Conservation (phyloP, 2,329 filamentous ascomycete genomes). For the Grosmannia serpens region DNA sequence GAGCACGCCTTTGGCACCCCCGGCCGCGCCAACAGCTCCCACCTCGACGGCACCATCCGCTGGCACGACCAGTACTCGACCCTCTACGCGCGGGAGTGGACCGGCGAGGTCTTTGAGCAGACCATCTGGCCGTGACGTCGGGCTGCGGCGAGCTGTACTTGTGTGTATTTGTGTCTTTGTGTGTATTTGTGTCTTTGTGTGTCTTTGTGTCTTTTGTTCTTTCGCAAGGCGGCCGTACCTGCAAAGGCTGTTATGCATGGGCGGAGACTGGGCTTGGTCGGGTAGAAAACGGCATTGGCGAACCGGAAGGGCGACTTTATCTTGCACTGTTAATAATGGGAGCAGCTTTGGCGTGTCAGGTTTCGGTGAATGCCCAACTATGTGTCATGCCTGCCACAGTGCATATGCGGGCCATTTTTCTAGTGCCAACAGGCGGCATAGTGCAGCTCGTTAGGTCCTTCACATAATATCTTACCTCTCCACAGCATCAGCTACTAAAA, state of each 20-base stretch:
- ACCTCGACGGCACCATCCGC: conserved; percentile 13
- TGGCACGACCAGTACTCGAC: conserved; percentile 23
- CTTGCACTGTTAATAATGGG: too few relatives aligned
- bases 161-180: background rate
- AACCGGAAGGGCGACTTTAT: background rate
- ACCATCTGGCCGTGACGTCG: conserved; percentile 18
- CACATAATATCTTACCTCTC: too few relatives aligned
- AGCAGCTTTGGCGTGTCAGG: background rate
- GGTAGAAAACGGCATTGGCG: background rate
- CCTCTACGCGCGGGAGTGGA: conserved; percentile 17
- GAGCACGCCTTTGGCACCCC: conserved; percentile 15
- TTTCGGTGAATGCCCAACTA: too few relatives aligned
- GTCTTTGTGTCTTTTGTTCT: background rate
- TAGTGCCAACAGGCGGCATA: background rate
- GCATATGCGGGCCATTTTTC: background rate
- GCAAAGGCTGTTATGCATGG: background rate
- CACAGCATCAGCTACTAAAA: background rate
- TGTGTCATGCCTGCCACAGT: too few relatives aligned
- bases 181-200: background rate
- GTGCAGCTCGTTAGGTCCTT: background rate
- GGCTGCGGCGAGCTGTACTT: background rate
- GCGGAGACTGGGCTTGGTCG: background rate
- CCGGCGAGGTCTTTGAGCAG: conserved; percentile 10
- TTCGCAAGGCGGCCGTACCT: background rate
- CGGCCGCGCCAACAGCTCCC: conserved; percentile 1